A percentile compares a stretch with the other conserved stretches of the same genome.
Conservation (phyloP, 2,329 filamentous ascomycete genomes). For the Fusarium azukiicola region DNA sequence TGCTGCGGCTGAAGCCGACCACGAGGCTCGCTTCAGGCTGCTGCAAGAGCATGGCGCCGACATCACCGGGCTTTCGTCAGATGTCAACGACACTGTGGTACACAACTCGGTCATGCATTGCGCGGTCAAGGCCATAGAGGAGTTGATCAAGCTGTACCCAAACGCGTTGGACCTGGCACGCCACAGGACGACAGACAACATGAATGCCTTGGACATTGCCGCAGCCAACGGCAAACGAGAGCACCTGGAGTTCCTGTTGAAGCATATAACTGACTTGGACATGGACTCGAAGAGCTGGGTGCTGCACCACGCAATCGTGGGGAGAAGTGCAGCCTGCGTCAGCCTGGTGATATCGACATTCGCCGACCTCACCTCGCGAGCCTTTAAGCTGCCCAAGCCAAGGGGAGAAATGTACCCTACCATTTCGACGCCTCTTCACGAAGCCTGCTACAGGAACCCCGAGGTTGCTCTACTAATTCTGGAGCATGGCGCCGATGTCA, state of each 20-base stretch:
- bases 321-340: neutral
- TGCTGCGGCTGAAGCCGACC: neutral
- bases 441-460: neutral
- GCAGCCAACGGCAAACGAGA: neutral
- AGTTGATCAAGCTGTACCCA: neutral
- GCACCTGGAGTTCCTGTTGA: neutral
- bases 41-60: neutral
- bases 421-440: neutral
- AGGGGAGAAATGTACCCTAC: neutral
- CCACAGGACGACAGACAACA: neutral
- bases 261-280: neutral
- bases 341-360: neutral
- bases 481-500: neutral
- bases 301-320: neutral
- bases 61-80: neutral
- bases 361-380: neutral
- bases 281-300: conserved; percentile 2
- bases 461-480: conserved; percentile 1
- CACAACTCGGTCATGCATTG: neutral
- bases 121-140: neutral
- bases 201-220: neutral
- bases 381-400: neutral
- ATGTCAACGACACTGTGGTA: neutral
- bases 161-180: neutral
- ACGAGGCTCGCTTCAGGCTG: conserved; percentile 5